Evolutionary conservation across 2,329 filamentous ascomycete genomes (phyloP), one percentile per base, ranked within the genome.

Genomic region (Claviceps maximensis): DNA sequence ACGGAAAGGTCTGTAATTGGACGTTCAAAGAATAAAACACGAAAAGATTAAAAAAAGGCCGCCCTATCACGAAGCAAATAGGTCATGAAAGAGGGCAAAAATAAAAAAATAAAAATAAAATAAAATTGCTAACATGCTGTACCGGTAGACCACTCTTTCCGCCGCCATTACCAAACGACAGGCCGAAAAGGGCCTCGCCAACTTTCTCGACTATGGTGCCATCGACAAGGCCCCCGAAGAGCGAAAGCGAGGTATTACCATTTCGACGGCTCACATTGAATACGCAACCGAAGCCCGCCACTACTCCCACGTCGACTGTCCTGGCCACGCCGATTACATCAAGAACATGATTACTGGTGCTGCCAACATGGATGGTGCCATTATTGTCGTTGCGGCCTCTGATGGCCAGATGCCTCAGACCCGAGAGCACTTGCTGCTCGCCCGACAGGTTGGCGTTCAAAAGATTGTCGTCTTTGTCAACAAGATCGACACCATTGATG

Each of bases 331-430:
- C 74, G 93, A 98, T 89, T 98, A 98, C 80, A 97, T 98, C 79
- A 98, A 98, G 83, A 98, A 98, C 85, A 98, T 98, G 93, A 98
- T 98, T 72, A 98, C 93, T 61, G 93, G 93, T 83, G 90, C 93
- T 58, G 91, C 94, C 65, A 95, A 89, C 79, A 98, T 98, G 93
- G 93, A 98, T 65, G 93, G 93, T 65, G 91, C 93, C 65, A 91
- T 98, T 69, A 96, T 98, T 65, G 93, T 98, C 61, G 94, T 98
- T 64, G 94, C 94, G 63, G 93, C 93, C 62, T 95, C 89, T 40
- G 93, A 98, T 69, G 93, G 93, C 69, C 94, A 98, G 77, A 98
- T 98, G 93, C 93, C 93, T 65, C 94, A 98, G 82, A 98, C 93
- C 61, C 83, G 93, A 74, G 93, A 98, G 77, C 93, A 98, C 77